Percentiles rank a stretch among this genome's conserved stretches.
phyloP scores from a whole-genome alignment of 1,284 basidiomycete genomes.

The Austroboletus niveus region DNA sequence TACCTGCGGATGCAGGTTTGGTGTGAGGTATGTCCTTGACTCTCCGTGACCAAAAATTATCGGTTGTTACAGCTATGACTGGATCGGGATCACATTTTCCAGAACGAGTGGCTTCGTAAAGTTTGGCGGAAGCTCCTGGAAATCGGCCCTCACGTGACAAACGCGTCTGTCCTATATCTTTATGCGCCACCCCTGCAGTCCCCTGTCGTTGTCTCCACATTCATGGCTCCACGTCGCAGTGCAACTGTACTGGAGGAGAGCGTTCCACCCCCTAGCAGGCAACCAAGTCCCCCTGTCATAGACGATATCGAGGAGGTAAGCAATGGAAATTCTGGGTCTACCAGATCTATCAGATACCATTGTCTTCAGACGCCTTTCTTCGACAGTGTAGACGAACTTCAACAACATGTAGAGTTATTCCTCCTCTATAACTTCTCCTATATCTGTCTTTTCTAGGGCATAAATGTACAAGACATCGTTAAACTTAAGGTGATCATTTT shows the following conservation, averaged over 20 bases:
- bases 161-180: slow-evolving; percentile 7
- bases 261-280: slow-evolving; percentile 38
- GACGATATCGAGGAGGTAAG: slow-evolving; percentile 47
- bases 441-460: slow-evolving; percentile 56
- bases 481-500: slow-evolving; percentile 74
- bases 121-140: background rate
- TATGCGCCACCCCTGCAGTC: background rate
- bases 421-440: background rate
- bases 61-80: too few species aligned
- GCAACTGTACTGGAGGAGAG: slow-evolving; percentile 24
- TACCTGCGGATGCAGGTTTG: too few species aligned
- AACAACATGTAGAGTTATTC: slow-evolving; percentile 67
- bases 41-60: background rate
- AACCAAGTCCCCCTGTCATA: slow-evolving; percentile 36
- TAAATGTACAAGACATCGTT: slow-evolving; percentile 90
- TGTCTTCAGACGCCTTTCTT: slow-evolving; percentile 53
- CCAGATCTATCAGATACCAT: background rate
- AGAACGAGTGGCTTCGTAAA: background rate
- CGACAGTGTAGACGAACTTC: slow-evolving; percentile 84
- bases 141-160: slow-evolving; percentile 20
- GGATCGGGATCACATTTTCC: background rate
- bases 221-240: slow-evolving; percentile 30
- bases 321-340: background rate
- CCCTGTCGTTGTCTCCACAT: background rate
- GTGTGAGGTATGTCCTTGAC: background rate